Conservation (phyloP, 2,329 filamentous ascomycete species). For the Nothophaeocryptopus gaeumannii region DNA sequence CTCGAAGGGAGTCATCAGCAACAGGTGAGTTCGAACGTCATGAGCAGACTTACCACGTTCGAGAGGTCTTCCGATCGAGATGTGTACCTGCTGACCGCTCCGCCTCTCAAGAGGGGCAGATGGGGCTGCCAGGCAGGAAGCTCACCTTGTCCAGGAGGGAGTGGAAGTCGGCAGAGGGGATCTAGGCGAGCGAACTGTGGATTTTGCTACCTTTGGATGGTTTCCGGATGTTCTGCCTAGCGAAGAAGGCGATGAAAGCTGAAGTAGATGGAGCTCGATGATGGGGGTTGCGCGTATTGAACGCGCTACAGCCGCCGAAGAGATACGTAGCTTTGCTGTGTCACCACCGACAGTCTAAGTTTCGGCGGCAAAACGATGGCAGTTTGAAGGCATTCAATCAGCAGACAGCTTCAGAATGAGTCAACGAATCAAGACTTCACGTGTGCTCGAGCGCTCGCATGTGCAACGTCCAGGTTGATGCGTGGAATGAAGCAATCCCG, state of each 20-base stretch:
- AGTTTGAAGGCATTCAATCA: constrained; percentile 6
- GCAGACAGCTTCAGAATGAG: constrained; percentile 9
- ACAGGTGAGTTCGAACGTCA: constrained; percentile 56
- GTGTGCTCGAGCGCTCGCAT: constrained; percentile 3
- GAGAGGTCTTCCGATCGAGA: too few relatives aligned
- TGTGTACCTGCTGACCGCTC: constrained; percentile 11
- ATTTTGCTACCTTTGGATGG: constrained; percentile 49
- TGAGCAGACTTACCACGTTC: too few relatives aligned
- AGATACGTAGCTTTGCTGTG: constrained; percentile 2
- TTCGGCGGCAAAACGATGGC: not conserved
- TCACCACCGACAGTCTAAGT: not conserved
- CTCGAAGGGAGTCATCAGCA: constrained; percentile 79
- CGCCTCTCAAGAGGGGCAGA: constrained; percentile 35
- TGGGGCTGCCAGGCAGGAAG: constrained; percentile 48
- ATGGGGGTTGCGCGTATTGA: not conserved
- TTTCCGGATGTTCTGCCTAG: constrained; percentile 41
- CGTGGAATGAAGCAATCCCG: constrained; percentile 5
- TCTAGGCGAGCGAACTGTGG: constrained; percentile 49
- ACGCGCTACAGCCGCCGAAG: constrained; percentile 3
- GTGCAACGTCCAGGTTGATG: constrained; percentile 3
- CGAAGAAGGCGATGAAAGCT: constrained; percentile 22
- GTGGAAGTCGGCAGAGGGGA: constrained; percentile 46
- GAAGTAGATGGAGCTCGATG: constrained; percentile 9
- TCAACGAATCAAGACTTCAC: constrained; percentile 17
- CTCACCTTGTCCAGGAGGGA: constrained; percentile 46